Conservation (phyloP, 768 basidiomycete genomes). For the Arthromyces matolae region DNA sequence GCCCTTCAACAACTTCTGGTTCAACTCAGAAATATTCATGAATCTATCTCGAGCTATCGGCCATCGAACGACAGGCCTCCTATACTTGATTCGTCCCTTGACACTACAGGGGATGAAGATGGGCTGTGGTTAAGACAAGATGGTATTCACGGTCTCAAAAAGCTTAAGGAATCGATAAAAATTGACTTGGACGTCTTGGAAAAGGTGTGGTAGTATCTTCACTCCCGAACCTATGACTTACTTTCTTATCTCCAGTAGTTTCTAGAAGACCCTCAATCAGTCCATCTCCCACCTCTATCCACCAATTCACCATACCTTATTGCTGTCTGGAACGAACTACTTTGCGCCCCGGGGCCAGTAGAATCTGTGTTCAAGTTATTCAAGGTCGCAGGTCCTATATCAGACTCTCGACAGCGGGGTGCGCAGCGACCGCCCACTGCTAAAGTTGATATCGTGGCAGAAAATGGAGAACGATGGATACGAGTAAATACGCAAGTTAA, state of each 20-base stretch:
- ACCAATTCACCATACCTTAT: slow-evolving; percentile 80
- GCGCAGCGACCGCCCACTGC: slow-evolving; percentile 34
- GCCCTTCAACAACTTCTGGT: slow-evolving; percentile 28
- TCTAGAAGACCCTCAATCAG: slow-evolving; percentile 44
- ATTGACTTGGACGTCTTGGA: slow-evolving; percentile 42
- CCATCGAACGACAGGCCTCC: slow-evolving; percentile 36
- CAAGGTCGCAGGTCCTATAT: slow-evolving; percentile 15
- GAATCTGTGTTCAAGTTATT: slow-evolving; percentile 59
- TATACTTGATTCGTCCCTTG: slow-evolving; percentile 43
- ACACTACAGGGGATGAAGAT: slow-evolving; percentile 32
- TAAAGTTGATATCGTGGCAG: slow-evolving; percentile 81
- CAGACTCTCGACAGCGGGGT: slow-evolving; percentile 18
- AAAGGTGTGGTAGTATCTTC: slow-evolving; percentile 30
- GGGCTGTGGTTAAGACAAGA: slow-evolving; percentile 41
- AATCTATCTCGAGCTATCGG: slow-evolving; percentile 35
- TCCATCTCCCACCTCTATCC: slow-evolving; percentile 48
- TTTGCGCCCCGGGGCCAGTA: slow-evolving; percentile 56
- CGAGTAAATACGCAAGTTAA: slow-evolving; percentile 79
- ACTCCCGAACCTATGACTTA: slow-evolving; percentile 6
- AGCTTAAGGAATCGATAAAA: slow-evolving; percentile 41
- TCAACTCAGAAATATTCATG: slow-evolving; percentile 31
- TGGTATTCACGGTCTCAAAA: slow-evolving; percentile 42
- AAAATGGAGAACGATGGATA: slow-evolving; percentile 74
- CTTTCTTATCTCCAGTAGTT: slow-evolving; percentile 51
- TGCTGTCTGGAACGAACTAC: slow-evolving; percentile 79